Evolutionary conservation across 2,329 filamentous ascomycete genomes (phyloP).

Genomic region (Shiraia sp.): DNA sequence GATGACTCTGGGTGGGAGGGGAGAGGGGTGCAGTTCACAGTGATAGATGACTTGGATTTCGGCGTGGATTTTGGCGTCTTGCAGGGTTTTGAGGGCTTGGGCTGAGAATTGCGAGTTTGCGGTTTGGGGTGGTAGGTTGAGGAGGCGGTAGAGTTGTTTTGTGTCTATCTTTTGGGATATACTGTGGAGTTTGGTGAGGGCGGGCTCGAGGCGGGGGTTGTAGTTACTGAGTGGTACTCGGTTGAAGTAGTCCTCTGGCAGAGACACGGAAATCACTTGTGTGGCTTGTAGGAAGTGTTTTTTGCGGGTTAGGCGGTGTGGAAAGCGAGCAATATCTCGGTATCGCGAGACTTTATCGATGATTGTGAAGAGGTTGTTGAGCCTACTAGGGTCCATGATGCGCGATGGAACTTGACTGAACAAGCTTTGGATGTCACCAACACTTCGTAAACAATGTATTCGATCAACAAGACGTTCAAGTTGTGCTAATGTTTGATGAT

Average conservation of each 20-base stretch:
- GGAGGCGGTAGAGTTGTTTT: conserved; percentile 5
- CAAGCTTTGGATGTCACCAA: conserved; percentile 8
- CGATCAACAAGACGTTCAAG: conserved; percentile 12
- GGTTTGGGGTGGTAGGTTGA: conserved; percentile 5
- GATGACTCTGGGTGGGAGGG: conserved; percentile 48
- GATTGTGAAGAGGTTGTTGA: conserved; percentile 15
- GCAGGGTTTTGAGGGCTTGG: conserved; percentile 13
- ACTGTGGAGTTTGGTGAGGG: conserved; percentile 6
- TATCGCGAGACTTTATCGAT: conserved; percentile 20
- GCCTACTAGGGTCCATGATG: conserved; percentile 13
- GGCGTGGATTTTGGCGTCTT: conserved; percentile 47
- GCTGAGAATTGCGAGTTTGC: conserved; percentile 8
- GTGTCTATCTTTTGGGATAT: neutral
- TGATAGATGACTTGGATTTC: conserved; percentile 56
- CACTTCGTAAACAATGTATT: conserved; percentile 6
- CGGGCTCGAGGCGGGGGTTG: conserved; percentile 6
- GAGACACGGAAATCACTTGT: conserved; percentile 6
- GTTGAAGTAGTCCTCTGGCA: conserved; percentile 9
- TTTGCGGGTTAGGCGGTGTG: conserved; percentile 13
- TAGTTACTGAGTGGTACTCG: neutral
- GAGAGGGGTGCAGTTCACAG: conserved; percentile 27
- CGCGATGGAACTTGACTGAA: conserved; percentile 14
- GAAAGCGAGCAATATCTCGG: conserved; percentile 17
- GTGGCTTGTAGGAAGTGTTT: conserved; percentile 3
- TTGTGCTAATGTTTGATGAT: conserved; percentile 9